Base-by-base conservation (phyloP, 2,329 filamentous ascomycete species). In the Aureobasidium subglaciale region DNA sequence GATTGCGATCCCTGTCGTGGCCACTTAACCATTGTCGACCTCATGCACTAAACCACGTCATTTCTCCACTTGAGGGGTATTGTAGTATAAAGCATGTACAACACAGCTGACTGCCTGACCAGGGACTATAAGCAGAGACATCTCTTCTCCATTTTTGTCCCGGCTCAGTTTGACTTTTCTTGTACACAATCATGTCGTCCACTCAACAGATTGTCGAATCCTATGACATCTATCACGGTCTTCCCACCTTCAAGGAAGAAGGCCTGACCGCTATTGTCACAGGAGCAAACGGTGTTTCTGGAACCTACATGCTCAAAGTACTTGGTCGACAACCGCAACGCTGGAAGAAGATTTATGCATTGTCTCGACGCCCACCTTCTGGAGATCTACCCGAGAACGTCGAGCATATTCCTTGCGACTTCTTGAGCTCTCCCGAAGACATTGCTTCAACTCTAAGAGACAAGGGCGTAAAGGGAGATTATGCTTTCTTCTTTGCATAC, bases 401-500 rank as follows among this genome's bases (percentile, higher is more conserved):
- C 20, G 61, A 66, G 55, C 64, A 68, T 46, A 61, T 68, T 1
- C 58, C 64, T 13, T 58, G 65, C 15, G 67, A 76, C 58, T 74
- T 75, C 50, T 52, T 72, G 35, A 61, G 62, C 9, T 46, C 59
- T 5, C 62, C 65, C 5, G 60, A 65, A 24, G 62, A 66, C 24
- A 71, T 71, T 40, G 68, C 68, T 0, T 32, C 58, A 2, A 59
- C 61, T 0, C 53, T 71, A 30, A 65, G 63, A 54, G 59, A 64
- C 0, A 65, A 64, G 9, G 59, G 59, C 0, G 66, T 72, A 1
- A 63, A 64, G 11, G 45, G 60, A 2, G 73, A 75, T 56, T 71
- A 78, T 58, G 67, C 78, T 10, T 80, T 79, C 63, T 81, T 79
- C 68, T 80, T 75, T 57, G 76, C 76, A 1, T 81, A 81, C 66